phyloP scores from a whole-genome alignment of 805 yeast genomes.

The Cyberlindnera xishuangbannaensis region DNA sequence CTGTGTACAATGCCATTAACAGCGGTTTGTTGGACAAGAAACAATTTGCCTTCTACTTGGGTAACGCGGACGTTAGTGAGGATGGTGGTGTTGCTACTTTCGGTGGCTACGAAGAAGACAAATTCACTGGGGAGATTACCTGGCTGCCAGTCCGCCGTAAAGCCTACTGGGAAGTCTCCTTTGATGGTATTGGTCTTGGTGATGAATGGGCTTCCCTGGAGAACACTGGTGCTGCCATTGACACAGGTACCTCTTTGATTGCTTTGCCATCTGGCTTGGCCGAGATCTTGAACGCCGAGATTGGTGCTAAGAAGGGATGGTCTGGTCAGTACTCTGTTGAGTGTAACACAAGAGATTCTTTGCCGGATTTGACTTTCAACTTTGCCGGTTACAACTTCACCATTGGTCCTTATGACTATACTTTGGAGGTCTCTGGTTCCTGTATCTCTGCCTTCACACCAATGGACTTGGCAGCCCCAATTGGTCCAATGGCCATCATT shows the following conservation, averaged over 20 bases:
- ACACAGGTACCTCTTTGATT: conserved; percentile 96
- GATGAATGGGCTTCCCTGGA: conserved; percentile 81
- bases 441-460: conserved; percentile 97
- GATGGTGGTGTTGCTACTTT: conserved; percentile 90
- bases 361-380: conserved; percentile 90
- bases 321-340: conserved; percentile 94
- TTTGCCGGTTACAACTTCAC: conserved; percentile 91
- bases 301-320: conserved; percentile 97
- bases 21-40: conserved; percentile 78
- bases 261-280: conserved; percentile 94
- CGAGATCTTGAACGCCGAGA: conserved; percentile 89
- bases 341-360: conserved; percentile 73
- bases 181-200: conserved; percentile 88
- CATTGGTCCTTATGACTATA: conserved; percentile 84
- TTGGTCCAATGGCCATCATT: conserved; percentile 92
- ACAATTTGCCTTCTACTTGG: conserved; percentile 86
- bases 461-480: conserved; percentile 95
- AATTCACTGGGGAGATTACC: conserved; percentile 77
- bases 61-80: conserved; percentile 62
- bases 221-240: conserved; percentile 93
- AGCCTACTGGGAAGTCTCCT: conserved; percentile 98
- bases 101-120: conserved; percentile 83
- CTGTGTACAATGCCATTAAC: conserved; percentile 82
- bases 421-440: conserved; percentile 88
- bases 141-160: conserved; percentile 98